These are phyloP conservation scores for Davidsoniella eucalypti DNA, from an alignment of 2,329 filamentous ascomycete species.

Conservation along the genomic window DNA sequence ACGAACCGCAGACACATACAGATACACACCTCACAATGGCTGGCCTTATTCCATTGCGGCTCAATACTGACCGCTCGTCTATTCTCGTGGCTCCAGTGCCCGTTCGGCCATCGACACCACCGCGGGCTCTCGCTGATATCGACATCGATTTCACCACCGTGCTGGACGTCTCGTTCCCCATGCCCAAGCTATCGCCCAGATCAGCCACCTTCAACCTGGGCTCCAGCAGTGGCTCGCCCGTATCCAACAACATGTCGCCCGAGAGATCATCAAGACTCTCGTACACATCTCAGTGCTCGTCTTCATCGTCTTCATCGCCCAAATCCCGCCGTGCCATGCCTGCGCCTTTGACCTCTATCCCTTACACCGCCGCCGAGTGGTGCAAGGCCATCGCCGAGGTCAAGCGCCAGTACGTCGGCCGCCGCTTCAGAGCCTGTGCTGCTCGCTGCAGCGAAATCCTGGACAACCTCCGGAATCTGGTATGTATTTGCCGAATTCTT, in stretches of 20 bases:
- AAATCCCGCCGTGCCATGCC: constrained; percentile 5
- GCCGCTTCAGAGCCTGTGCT: constrained; percentile 36
- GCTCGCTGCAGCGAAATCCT: constrained; percentile 36
- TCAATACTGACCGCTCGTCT: constrained; percentile 14
- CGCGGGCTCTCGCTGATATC: not conserved
- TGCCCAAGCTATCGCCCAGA: constrained; percentile 10
- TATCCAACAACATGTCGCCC: constrained; percentile 6
- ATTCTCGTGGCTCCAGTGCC: not conserved
- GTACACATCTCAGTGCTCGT: constrained; percentile 4
- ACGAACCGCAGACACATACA: not conserved
- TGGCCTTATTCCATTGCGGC: constrained; percentile 20
- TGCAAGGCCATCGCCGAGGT: constrained; percentile 32
- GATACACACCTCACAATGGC: constrained; percentile 16
- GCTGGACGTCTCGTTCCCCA: constrained; percentile 10
- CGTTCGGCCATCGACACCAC: not conserved
- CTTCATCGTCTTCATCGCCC: constrained; percentile 1
- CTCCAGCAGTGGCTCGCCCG: constrained; percentile 6
- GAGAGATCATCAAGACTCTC: constrained; percentile 18
- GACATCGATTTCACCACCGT: constrained; percentile 9
- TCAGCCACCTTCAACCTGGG: not conserved
- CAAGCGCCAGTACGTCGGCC: constrained; percentile 35
- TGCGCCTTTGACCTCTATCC: constrained; percentile 19
- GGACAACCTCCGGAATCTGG: constrained; percentile 28
- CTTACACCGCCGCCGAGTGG: constrained; percentile 34
- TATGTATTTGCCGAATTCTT: constrained; percentile 18